Evolutionary conservation across 805 yeast species (phyloP).

Genomic region (Grigorovia transvaalensis): DNA sequence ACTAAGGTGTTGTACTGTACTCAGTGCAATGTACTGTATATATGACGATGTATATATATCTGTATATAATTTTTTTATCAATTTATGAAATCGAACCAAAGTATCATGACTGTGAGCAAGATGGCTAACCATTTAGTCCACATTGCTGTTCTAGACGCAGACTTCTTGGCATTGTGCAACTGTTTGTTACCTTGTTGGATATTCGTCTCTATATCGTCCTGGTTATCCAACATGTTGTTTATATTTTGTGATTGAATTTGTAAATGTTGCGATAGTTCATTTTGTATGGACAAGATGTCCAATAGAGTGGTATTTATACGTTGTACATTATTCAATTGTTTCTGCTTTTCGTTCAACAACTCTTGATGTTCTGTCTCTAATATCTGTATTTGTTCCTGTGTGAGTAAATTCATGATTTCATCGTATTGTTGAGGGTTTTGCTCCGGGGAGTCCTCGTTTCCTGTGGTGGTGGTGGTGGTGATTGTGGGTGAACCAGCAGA

Average conservation of each 20-base stretch:
- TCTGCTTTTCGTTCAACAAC: slow-evolving; percentile 42
- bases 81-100: slow-evolving; percentile 44
- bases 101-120: slow-evolving; percentile 43
- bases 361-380: slow-evolving; percentile 51
- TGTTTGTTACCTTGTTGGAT: slow-evolving; percentile 62
- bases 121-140: slow-evolving; percentile 47
- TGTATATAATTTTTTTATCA: slow-evolving; percentile 7
- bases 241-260: slow-evolving; percentile 65
- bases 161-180: slow-evolving; percentile 54
- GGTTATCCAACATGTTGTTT: slow-evolving; percentile 50
- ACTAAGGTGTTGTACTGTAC: no score
- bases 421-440: slow-evolving; percentile 26
- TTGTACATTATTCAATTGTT: slow-evolving; percentile 50
- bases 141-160: slow-evolving; percentile 52
- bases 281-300: slow-evolving; percentile 67
- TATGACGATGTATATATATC: neutral
- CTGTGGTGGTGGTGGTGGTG: neutral
- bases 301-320: slow-evolving; percentile 50
- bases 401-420: slow-evolving; percentile 26
- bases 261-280: slow-evolving; percentile 64
- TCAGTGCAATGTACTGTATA: neutral
- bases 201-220: slow-evolving; percentile 54
- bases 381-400: slow-evolving; percentile 48
- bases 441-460: slow-evolving; percentile 20
- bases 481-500: neutral